A percentile compares a stretch with the other conserved stretches of the same genome.
Conservation (phyloP, 139 green algal genomes). For the Closterium sp. region DNA sequence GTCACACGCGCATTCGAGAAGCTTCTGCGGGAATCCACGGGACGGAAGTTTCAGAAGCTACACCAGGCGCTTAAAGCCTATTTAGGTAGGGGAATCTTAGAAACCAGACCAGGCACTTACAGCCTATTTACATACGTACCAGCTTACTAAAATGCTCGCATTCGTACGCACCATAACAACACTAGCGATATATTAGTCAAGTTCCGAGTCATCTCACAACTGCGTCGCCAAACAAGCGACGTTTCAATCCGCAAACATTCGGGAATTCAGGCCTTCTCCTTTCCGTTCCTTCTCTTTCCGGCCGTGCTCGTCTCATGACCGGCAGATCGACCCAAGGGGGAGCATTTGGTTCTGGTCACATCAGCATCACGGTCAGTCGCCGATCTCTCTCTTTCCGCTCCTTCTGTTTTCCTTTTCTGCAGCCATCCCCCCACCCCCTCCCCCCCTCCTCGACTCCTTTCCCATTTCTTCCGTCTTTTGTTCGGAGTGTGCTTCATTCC, state of each 20-base stretch:
- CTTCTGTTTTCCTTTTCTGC: no score
- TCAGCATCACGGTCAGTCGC: neutral
- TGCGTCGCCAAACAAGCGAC: neutral
- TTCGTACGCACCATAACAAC: neutral
- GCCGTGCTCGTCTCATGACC: neutral
- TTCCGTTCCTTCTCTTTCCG: neutral
- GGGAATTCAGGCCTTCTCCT: neutral
- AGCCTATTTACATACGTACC: constrained; percentile 26
- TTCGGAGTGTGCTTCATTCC: neutral
- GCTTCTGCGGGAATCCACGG: constrained; percentile 23
- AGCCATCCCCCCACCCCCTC: no score
- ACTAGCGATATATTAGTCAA: no score
- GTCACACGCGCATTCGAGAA: constrained; percentile 33
- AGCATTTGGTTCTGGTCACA: neutral
- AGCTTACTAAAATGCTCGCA: neutral
- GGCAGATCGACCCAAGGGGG: neutral
- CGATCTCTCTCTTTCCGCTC: neutral
- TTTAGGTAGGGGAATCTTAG: constrained; percentile 20
- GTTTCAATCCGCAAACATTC: neutral
- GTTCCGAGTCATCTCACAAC: no score
- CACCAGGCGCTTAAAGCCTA: constrained; percentile 42
- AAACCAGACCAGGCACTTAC: constrained; percentile 28
- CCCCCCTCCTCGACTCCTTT: neutral
- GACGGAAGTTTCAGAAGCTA: constrained; percentile 21
- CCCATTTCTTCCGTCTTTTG: neutral